phyloP scores from a whole-genome alignment of 2,329 filamentous ascomycete species.

The Cryoendolithus antarcticus region DNA sequence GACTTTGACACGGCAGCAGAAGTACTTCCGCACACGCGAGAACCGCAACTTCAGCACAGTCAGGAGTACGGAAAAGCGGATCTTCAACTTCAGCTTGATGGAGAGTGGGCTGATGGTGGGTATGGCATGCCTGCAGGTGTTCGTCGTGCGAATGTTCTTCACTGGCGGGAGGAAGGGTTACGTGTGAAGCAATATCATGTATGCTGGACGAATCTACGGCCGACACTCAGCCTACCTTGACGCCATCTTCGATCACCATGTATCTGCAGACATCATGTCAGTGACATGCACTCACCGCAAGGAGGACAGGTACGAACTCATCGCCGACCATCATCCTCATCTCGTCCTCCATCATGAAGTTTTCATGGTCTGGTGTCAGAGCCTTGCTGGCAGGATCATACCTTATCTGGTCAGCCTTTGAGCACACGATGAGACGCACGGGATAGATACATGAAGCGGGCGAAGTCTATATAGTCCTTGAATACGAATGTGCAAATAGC shows the following conservation, averaged over 20 bases:
- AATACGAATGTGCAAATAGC: constrained; percentile 39
- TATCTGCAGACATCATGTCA: constrained; percentile 5
- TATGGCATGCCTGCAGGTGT: constrained; percentile 94
- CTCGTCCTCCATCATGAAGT: constrained; percentile 24
- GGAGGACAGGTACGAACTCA: constrained; percentile 17
- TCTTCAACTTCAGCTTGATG: constrained; percentile 94
- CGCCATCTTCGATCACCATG: constrained; percentile 18
- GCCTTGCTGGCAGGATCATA: constrained; percentile 33
- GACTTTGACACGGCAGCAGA: constrained; percentile 91
- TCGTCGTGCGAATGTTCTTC: constrained; percentile 98
- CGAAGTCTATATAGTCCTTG: constrained; percentile 33
- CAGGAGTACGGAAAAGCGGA: constrained; percentile 84
- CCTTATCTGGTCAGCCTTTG: background rate
- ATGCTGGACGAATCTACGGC: background rate
- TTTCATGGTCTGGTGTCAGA: constrained; percentile 23
- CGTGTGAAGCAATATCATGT: constrained; percentile 1
- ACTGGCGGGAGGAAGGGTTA: constrained; percentile 61
- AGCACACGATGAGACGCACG: background rate
- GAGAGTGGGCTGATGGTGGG: constrained; percentile 83
- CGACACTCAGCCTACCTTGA: constrained; percentile 34
- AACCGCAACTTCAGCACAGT: constrained; percentile 99
- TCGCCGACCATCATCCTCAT: constrained; percentile 36
- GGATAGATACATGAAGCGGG: constrained; percentile 26
- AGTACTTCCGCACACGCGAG: constrained; percentile 97
- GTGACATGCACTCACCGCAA: background rate